Evolutionary conservation across 1,284 basidiomycete genomes (phyloP), one percentile per base, ranked within the genome.

Genomic region (Microbotryum violaceum): DNA sequence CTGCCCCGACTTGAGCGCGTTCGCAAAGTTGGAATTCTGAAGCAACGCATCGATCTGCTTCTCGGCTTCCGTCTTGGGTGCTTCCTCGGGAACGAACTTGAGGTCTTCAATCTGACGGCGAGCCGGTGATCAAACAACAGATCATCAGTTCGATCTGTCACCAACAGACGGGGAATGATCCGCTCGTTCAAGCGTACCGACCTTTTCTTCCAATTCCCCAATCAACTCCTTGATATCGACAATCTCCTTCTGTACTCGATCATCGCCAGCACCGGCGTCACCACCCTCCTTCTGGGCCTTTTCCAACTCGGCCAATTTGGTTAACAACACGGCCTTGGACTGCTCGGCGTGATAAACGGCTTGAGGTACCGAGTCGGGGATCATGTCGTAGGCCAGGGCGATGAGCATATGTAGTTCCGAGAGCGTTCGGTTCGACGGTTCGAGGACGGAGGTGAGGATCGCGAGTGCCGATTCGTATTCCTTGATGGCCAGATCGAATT

Each of bases 341-440:
- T 67, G 58, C 50, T 70, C 65, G 25, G 70, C 71, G 54, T 72
- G 70, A 8, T 45, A n/a, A 12, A 71, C 70, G 4, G 71, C 70
- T 25, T 61, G 62, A 5, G 18, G 37, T 21, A 58, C 63, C 14
- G 62, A 56, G 21, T 63, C 57, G 16, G 70, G 70, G 9, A 71
- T 51, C 46, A 70, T 66, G 54, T 72, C 71, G 57, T 67, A 63
- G 3, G 71, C 66, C 46, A 72, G 65, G 9, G 71, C 71, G 60
- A 69, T 67, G 56, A 72, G 62, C 66, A 71, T 69, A 61, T 72
- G 70, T 10, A 66, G 64, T 52, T 71, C 68, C 4, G 69, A 67
- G 12, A 72, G 61, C 5, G 58, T 31, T 37, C 71, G 69, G 62
- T 71, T 65, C 49, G 63, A 65, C 0, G 66, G 61, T 1, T 51